phyloP scores from a whole-genome alignment of 1,284 basidiomycete genomes.

The Microbotryum silenes-acaulis region DNA sequence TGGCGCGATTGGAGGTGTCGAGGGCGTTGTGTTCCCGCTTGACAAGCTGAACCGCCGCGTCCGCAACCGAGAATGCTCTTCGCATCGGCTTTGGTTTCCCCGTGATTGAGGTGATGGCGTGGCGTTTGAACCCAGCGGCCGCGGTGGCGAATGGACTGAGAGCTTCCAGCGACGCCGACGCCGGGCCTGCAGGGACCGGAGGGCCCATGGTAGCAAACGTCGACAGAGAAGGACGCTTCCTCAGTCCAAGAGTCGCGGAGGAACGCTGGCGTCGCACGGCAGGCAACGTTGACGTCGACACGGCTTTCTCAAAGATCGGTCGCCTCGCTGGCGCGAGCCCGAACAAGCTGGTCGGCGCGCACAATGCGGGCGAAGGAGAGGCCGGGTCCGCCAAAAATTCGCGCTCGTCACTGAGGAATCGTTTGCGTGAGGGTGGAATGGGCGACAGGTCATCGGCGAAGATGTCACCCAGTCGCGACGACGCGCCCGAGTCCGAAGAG shows the following conservation, averaged over 20 bases:
- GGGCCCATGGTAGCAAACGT: not conserved
- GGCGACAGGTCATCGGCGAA: conserved; percentile 20
- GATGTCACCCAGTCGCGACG: conserved; percentile 15
- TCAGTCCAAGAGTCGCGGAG: conserved; percentile 10
- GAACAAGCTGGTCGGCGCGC: conserved; percentile 9
- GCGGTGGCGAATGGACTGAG: no score
- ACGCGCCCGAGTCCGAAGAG: conserved; percentile 13
- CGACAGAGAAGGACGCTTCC: conserved; percentile 2
- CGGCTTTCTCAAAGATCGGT: conserved; percentile 14
- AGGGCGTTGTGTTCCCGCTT: conserved; percentile 11
- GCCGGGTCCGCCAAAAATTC: conserved; percentile 25
- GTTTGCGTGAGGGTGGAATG: conserved; percentile 25
- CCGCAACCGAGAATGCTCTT: conserved; percentile 28
- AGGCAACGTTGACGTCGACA: conserved; percentile 8
- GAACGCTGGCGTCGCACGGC: conserved; percentile 4
- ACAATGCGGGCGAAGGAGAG: conserved; percentile 7
- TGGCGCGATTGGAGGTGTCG: conserved; percentile 1
- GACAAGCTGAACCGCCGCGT: conserved; percentile 8
- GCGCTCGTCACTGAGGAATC: conserved; percentile 22
- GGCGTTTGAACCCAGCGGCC: conserved; percentile 2
- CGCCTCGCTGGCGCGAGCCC: not conserved
- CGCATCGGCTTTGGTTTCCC: conserved; percentile 21
- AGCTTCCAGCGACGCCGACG: conserved; percentile 2
- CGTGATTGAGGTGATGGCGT: conserved; percentile 21
- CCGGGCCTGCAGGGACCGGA: conserved; percentile 1